These are phyloP conservation scores for Penicillium frequentans DNA, from an alignment of 2,329 filamentous ascomycete species.

Conservation along the genomic window DNA sequence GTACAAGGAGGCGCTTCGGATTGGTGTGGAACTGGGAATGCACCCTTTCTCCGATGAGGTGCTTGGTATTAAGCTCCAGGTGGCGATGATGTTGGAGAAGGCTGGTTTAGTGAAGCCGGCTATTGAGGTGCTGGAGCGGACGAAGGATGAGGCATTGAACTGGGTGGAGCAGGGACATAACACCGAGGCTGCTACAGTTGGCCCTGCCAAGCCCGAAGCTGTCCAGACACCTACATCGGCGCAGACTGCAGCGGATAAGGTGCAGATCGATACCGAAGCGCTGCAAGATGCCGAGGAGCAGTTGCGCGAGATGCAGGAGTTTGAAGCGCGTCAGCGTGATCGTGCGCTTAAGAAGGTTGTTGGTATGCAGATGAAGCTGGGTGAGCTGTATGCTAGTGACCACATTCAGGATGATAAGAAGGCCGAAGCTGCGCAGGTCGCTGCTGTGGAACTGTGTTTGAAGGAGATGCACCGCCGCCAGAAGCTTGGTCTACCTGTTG, in stretches of 20 bases:
- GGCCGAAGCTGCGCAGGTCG: slow-evolving; percentile 73
- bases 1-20: slow-evolving; percentile 75
- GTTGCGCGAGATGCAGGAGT: slow-evolving; percentile 25
- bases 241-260: slow-evolving; percentile 19
- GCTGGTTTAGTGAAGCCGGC: slow-evolving; percentile 69
- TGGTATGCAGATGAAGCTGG: slow-evolving; percentile 77
- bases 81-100: slow-evolving; percentile 77
- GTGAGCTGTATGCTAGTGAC: slow-evolving; percentile 75
- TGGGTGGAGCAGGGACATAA: slow-evolving; percentile 34
- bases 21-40: slow-evolving; percentile 71
- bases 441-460: slow-evolving; percentile 77
- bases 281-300: slow-evolving; percentile 23
- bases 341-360: slow-evolving; percentile 72
- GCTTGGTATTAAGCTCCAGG: slow-evolving; percentile 80
- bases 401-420: slow-evolving; percentile 72
- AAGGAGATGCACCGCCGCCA: slow-evolving; percentile 71
- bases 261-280: slow-evolving; percentile 20
- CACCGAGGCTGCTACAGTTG: slow-evolving; percentile 15
- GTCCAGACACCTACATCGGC: slow-evolving; percentile 19
- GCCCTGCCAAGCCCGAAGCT: slow-evolving; percentile 8
- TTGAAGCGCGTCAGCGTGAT: slow-evolving; percentile 52
- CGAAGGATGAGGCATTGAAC: slow-evolving; percentile 65
- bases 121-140: slow-evolving; percentile 74
- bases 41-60: slow-evolving; percentile 91
- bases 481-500: slow-evolving; percentile 66